These are phyloP conservation scores for Citrus sinensis DNA, from an alignment of 345 rosid species.

Conservation along the genomic window DNA sequence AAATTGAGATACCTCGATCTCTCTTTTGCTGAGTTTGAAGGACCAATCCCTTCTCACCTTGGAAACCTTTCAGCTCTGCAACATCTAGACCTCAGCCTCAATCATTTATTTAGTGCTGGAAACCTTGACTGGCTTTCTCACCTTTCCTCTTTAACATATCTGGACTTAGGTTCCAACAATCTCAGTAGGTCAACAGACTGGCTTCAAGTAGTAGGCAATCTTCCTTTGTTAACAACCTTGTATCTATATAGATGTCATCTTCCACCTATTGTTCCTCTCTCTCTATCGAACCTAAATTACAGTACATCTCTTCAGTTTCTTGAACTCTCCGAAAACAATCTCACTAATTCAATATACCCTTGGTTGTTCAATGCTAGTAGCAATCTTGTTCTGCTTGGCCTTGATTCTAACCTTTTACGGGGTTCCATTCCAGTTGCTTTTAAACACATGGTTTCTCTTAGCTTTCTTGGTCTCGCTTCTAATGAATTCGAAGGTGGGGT, in stretches of 20 bases:
- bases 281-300: neutral
- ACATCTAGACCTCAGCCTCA: neutral
- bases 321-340: neutral
- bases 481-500: neutral
- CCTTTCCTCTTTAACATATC: conserved; percentile 5
- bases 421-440: conserved; percentile 4
- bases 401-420: neutral
- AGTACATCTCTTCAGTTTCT: neutral
- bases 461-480: neutral
- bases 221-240: neutral
- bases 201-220: conserved; percentile 6
- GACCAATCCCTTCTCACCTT: neutral
- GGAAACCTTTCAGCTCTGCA: conserved; percentile 10
- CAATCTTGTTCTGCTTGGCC: conserved; percentile 5
- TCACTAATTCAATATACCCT: neutral
- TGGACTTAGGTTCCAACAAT: neutral
- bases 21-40: neutral
- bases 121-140: conserved; percentile 1
- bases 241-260: neutral
- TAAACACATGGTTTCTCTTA: neutral
- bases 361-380: conserved; percentile 4
- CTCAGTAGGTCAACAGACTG: conserved; percentile 4
- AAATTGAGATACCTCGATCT: neutral
- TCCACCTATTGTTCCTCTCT: neutral
- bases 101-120: neutral